Percentiles rank a stretch among this genome's conserved stretches.
Evolutionary conservation across 208 protist species (phyloP).

Genomic region (Tritrichomonas foetus): DNA sequence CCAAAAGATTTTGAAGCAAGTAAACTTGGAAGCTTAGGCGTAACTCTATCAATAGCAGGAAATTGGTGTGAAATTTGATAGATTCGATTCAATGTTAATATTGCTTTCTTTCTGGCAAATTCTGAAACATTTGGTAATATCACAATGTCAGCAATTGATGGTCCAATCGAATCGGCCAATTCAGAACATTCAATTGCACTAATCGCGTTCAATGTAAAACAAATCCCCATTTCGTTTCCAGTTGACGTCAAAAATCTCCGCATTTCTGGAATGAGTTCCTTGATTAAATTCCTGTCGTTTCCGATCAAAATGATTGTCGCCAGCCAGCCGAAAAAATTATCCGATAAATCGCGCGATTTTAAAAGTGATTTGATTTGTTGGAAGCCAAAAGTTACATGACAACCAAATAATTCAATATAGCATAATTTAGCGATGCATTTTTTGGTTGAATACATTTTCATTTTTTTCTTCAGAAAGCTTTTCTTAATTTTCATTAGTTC

Average conservation of each 20-base stretch:
- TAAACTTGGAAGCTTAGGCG: background rate
- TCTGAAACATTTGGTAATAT: background rate
- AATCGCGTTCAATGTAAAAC: background rate
- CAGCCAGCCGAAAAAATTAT: background rate
- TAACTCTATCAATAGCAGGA: background rate
- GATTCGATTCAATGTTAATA: background rate
- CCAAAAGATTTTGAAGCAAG: background rate
- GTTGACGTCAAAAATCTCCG: background rate
- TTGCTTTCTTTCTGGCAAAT: background rate
- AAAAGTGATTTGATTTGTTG: background rate
- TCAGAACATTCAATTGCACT: background rate
- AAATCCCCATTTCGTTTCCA: no score
- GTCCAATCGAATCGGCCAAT: background rate
- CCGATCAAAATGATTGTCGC: background rate
- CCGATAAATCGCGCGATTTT: no score
- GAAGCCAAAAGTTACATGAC: background rate
- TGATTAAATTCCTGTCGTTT: background rate
- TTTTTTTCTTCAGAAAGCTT: background rate
- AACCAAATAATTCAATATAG: background rate
- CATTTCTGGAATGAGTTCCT: background rate
- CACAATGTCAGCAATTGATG: constrained; percentile 7
- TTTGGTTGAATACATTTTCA: background rate
- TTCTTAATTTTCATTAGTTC: background rate
- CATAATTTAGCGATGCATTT: constrained; percentile 22
- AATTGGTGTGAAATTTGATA: constrained; percentile 1